Percentiles rank a stretch among this genome's conserved stretches.
These are phyloP conservation scores for Auxenochlorella pyrenoidosa DNA, from an alignment of 139 green algal species.

Conservation along the genomic window DNA sequence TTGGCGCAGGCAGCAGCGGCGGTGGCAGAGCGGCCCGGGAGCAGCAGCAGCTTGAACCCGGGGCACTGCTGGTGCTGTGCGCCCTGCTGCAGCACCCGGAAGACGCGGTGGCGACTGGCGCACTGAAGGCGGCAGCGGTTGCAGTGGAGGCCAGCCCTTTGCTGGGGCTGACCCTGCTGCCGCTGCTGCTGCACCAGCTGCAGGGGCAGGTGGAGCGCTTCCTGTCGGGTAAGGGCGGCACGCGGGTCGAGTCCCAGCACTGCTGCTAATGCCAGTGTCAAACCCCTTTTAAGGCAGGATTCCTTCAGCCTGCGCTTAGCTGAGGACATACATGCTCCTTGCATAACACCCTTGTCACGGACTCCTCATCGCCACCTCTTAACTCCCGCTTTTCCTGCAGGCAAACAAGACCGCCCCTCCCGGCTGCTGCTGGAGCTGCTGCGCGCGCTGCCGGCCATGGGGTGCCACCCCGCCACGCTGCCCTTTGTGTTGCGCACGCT, in stretches of 20 bases:
- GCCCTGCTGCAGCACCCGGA: constrained; percentile 29
- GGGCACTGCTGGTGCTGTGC: constrained; percentile 9
- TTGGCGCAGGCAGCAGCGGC: not conserved
- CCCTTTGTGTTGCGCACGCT: constrained; percentile 58
- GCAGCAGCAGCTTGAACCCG: not conserved
- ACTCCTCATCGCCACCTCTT: not conserved
- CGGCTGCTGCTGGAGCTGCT: constrained; percentile 49
- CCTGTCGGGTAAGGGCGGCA: not conserved
- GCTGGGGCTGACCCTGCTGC: constrained; percentile 29
- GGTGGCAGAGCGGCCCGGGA: not conserved
- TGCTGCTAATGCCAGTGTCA: not conserved
- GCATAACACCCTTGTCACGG: too few species aligned
- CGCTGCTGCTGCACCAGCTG: constrained; percentile 28
- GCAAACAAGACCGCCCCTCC: not conserved
- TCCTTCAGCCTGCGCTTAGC: too few species aligned
- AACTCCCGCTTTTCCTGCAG: not conserved
- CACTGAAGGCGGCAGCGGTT: not conserved
- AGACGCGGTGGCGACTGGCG: not conserved
- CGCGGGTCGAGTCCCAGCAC: too few species aligned
- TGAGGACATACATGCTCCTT: too few species aligned
- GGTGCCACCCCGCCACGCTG: constrained; percentile 36
- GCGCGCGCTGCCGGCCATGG: constrained; percentile 42
- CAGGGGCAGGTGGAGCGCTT: constrained; percentile 30
- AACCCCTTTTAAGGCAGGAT: too few species aligned
- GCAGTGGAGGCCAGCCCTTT: constrained; percentile 13